Evolutionary conservation across 179 eudicot species (phyloP).

Genomic region (Nepenthes alata): DNA sequence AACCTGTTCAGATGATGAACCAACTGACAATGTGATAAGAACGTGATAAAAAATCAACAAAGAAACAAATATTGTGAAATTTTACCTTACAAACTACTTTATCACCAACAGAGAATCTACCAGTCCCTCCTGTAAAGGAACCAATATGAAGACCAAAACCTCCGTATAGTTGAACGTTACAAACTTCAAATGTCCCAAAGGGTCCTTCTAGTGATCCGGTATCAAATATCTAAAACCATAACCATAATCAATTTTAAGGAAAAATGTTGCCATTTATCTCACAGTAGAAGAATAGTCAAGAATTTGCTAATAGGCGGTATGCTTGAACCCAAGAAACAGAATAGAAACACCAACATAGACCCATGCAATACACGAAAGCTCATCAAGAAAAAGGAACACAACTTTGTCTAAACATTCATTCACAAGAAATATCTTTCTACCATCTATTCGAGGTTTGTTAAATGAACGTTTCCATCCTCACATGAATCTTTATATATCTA

Average conservation of each 20-base stretch:
- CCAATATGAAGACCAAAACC: slow-evolving; percentile 93
- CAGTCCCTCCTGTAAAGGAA: slow-evolving; percentile 39
- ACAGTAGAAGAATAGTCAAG: too few species aligned
- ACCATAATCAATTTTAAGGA: background rate
- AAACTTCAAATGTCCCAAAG: slow-evolving; percentile 59
- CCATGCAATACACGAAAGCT: too few species aligned
- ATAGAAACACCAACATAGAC: too few species aligned
- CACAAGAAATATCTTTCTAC: too few species aligned
- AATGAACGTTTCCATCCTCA: too few species aligned
- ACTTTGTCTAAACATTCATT: too few species aligned
- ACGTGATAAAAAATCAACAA: background rate
- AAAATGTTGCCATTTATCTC: too few species aligned
- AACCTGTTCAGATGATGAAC: slow-evolving; percentile 41
- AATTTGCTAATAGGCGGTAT: too few species aligned
- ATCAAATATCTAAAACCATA: slow-evolving; percentile 62
- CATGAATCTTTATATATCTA: too few species aligned
- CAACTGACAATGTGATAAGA: background rate
- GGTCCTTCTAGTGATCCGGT: slow-evolving; percentile 75
- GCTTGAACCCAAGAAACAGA: too few species aligned
- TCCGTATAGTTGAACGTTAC: slow-evolving; percentile 69
- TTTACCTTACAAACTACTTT: slow-evolving; percentile 80
- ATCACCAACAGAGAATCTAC: slow-evolving; percentile 58
- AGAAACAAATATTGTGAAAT: slow-evolving; percentile 1
- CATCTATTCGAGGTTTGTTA: too few species aligned
- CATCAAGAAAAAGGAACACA: too few species aligned